phyloP scores from a whole-genome alignment of 1,284 basidiomycete species.

The Cryptococcus maquisensis region DNA sequence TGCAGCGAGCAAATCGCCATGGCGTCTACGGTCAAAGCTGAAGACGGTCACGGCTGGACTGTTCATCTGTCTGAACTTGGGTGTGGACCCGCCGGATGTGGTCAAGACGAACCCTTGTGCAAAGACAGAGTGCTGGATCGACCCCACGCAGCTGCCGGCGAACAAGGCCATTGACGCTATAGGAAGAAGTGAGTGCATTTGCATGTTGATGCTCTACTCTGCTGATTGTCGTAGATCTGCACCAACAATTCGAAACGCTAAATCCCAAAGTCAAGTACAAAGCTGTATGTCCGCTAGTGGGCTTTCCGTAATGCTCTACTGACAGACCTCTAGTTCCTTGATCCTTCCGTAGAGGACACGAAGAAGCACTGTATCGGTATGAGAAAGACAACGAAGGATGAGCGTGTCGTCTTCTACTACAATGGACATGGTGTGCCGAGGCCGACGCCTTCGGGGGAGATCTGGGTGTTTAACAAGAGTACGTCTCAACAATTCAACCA shows the following conservation, averaged over 20 bases:
- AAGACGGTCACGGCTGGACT: constrained; percentile 89
- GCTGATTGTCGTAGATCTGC: constrained; percentile 57
- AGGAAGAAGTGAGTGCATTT: constrained; percentile 36
- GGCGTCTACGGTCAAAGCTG: constrained; percentile 76
- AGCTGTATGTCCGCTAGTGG: constrained; percentile 50
- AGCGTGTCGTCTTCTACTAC: constrained; percentile 94
- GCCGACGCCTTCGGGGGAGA: constrained; percentile 90
- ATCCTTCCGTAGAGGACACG: constrained; percentile 92
- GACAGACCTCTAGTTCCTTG: constrained; percentile 60
- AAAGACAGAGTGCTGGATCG: constrained; percentile 94
- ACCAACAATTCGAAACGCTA: constrained; percentile 93
- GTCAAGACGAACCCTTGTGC: constrained; percentile 97
- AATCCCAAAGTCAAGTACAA: constrained; percentile 81
- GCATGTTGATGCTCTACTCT: background rate
- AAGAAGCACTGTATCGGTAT: constrained; percentile 82
- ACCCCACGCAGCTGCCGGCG: constrained; percentile 81
- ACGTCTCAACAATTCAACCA: constrained; percentile 8
- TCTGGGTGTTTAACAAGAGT: constrained; percentile 97
- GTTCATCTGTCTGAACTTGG: constrained; percentile 95
- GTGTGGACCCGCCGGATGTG: constrained; percentile 94
- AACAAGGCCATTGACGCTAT: constrained; percentile 66
- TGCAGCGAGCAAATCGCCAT: constrained; percentile 47
- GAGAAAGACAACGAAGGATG: constrained; percentile 85
- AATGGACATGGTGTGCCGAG: constrained; percentile 98
- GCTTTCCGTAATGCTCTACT: constrained; percentile 14